phyloP scores from a whole-genome alignment of 208 protist genomes.

The Zelonia costaricensis region DNA sequence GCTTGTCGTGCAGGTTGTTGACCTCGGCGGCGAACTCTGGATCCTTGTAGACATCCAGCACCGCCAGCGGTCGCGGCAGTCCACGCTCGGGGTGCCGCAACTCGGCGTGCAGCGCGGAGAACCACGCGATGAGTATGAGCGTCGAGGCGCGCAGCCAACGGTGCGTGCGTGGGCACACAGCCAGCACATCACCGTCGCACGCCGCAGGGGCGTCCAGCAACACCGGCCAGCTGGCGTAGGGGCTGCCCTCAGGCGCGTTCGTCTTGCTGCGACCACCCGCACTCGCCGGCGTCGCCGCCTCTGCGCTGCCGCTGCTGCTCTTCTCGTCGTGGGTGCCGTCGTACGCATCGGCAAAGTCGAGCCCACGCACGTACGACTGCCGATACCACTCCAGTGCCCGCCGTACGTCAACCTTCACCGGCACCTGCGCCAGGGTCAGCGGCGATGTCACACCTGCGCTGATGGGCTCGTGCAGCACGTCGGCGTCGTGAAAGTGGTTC shows the following conservation, averaged over 20 bases:
- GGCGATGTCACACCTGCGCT: conserved; percentile 8
- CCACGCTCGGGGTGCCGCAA: background rate
- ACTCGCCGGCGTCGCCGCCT: no score
- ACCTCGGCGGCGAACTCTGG: conserved; percentile 6
- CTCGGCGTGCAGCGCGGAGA: conserved; percentile 2
- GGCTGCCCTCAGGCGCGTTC: background rate
- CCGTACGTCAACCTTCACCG: conserved; percentile 12
- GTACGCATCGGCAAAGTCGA: no score
- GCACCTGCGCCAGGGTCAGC: conserved; percentile 12
- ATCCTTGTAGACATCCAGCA: conserved; percentile 3
- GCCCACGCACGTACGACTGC: background rate
- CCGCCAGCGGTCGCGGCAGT: background rate
- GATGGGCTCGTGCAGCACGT: conserved; percentile 1
- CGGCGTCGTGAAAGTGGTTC: conserved; percentile 11
- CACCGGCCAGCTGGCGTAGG: conserved; percentile 4
- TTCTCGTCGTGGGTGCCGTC: background rate
- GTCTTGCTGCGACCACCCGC: no score
- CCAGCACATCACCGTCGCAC: conserved; percentile 18
- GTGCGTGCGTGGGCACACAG: conserved; percentile 19
- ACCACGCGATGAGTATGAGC: background rate
- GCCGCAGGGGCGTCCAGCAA: conserved; percentile 15
- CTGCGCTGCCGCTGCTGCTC: background rate
- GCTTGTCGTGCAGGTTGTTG: background rate
- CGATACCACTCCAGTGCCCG: conserved; percentile 4
- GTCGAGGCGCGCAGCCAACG: conserved; percentile 15